phyloP scores from a whole-genome alignment of 208 protist species.

The Trypanosoma platydactyli region DNA sequence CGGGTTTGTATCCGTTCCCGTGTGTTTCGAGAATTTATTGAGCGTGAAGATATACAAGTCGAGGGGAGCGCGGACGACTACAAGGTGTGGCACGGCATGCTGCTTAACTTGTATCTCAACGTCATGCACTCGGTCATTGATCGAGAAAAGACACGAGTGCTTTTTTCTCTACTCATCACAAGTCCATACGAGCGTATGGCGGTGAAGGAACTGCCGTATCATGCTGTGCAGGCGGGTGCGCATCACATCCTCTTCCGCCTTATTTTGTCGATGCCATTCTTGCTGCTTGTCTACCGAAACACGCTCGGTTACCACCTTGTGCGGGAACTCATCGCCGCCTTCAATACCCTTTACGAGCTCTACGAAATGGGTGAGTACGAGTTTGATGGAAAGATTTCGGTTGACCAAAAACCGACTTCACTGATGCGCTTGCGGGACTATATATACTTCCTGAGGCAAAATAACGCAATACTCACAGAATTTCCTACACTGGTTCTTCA shows the following conservation, averaged over 20 bases:
- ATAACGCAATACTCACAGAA: slow-evolving; percentile 51
- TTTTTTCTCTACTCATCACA: slow-evolving; percentile 18
- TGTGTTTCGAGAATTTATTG: slow-evolving; percentile 44
- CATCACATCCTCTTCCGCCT: slow-evolving; percentile 55
- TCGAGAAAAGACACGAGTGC: slow-evolving; percentile 10
- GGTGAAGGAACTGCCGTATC: slow-evolving; percentile 74
- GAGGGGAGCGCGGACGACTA: slow-evolving; percentile 37
- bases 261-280: slow-evolving; percentile 59
- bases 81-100: slow-evolving; percentile 57
- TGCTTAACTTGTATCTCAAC: slow-evolving; percentile 50
- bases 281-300: slow-evolving; percentile 61
- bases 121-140: slow-evolving; percentile 35
- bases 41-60: slow-evolving; percentile 28
- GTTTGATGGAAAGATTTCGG: slow-evolving; percentile 5
- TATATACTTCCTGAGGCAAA: slow-evolving; percentile 71
- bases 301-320: slow-evolving; percentile 61
- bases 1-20: slow-evolving; percentile 42
- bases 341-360: slow-evolving; percentile 63
- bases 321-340: slow-evolving; percentile 66
- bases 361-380: slow-evolving; percentile 50
- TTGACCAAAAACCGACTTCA: slow-evolving; percentile 10
- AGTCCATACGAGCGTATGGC: slow-evolving; percentile 52
- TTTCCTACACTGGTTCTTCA: slow-evolving; percentile 57
- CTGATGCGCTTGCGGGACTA: slow-evolving; percentile 59
- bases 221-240: slow-evolving; percentile 33